Evolutionary conservation across 768 basidiomycete species (phyloP), one percentile per base, ranked within the genome.

Genomic region (Lyophyllum atratum): DNA sequence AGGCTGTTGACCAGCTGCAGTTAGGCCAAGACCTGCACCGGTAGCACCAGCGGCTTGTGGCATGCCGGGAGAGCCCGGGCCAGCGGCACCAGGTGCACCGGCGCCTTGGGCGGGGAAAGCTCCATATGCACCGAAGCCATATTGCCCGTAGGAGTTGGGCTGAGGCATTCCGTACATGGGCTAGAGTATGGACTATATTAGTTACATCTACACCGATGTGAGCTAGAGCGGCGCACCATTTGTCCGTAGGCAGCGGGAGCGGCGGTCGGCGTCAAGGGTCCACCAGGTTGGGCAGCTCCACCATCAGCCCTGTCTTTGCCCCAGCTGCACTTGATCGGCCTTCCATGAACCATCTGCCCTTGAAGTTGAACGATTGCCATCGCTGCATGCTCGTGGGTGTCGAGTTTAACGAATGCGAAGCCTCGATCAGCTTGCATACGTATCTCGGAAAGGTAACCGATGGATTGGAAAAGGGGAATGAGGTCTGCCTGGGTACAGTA

Each of bases 381-480:
- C 8, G 97, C 96, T 53, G 96, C 96, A 71, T 98, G 95, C 70
- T 98, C 95, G 72, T 98, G 96, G 50, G 94, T 94, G 74, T 99
- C 97, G 55, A 98, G 84, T 77, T 98, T 98, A 70, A 99, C 95
- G 69, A 98, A 98, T 2, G 97, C 96, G 72, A 98, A 99, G 44
- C 96, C 96, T 61, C 96, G 90, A 79, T 98, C 96, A 59, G 97
- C 88, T 74, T 98, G 97, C 94, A 99, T 96, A 58, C 97, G 90
- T 73, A 98, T 95, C 77, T 99, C 97, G 63, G 93, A 95, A 46
- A 98, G 87, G 74, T 98, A 98, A 50, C 96, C 96, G 72, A 97
- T 98, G 54, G 94, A 94, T 76, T 97, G 93, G 86, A 98, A 98
- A 58, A 98, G 80, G 12, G 96, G 96, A 67, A 98, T 95, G 57